Evolutionary conservation across 2,329 filamentous ascomycete genomes (phyloP).

Genomic region (Aspergillus costaricaensis): DNA sequence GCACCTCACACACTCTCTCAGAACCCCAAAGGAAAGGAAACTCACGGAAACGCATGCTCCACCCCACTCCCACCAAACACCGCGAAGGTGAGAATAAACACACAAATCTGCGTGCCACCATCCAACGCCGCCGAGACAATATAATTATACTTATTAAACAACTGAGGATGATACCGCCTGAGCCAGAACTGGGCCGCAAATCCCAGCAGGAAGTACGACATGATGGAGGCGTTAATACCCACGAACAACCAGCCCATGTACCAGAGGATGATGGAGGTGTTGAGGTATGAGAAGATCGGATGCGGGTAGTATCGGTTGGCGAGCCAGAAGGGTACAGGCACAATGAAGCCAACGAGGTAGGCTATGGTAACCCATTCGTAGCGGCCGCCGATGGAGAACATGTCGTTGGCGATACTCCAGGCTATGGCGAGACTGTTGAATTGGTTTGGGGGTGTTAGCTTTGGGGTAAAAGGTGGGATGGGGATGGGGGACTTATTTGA

Average conservation of each 20-base stretch:
- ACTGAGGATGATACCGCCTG: slow-evolving; percentile 1
- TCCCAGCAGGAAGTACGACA: slow-evolving; percentile 1
- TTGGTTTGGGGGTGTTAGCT: not conserved
- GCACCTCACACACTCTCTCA: not conserved
- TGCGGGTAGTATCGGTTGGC: slow-evolving; percentile 1
- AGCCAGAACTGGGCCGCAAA: slow-evolving; percentile 13
- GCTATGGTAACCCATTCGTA: slow-evolving; percentile 6
- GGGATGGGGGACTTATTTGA: not conserved
- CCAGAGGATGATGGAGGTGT: slow-evolving; percentile 9
- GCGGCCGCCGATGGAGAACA: slow-evolving; percentile 9
- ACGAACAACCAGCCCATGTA: slow-evolving; percentile 7
- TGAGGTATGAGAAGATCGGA: slow-evolving; percentile 8
- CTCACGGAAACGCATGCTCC: slow-evolving; percentile 10
- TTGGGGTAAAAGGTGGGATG: not conserved
- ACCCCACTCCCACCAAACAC: slow-evolving; percentile 13
- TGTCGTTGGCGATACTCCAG: slow-evolving; percentile 10
- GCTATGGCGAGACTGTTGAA: slow-evolving; percentile 7
- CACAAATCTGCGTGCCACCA: slow-evolving; percentile 8
- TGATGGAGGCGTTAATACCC: slow-evolving; percentile 9
- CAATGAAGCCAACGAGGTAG: slow-evolving; percentile 8
- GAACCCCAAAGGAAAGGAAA: not conserved
- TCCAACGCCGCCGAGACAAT: slow-evolving; percentile 12
- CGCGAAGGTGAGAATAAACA: slow-evolving; percentile 15
- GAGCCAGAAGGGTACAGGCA: slow-evolving; percentile 2
- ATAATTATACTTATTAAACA: slow-evolving; percentile 15